A percentile compares a stretch with the other conserved stretches of the same genome.
Conservation (phyloP, 495 filamentous ascomycete genomes). For the Neurospora intermedia region DNA sequence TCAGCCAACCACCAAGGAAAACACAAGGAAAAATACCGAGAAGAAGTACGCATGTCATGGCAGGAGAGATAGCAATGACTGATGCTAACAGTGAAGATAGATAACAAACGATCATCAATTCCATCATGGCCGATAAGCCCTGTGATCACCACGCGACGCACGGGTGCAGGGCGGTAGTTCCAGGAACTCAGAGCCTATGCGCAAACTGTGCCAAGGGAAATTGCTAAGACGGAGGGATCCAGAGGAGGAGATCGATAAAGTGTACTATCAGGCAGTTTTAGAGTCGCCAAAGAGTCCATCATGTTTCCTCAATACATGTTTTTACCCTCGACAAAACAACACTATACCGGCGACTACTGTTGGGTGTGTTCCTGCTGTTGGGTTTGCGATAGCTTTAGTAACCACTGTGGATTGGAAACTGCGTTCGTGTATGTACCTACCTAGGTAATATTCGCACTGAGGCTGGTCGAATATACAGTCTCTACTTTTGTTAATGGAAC, state of each 20-base stretch:
- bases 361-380: too few species aligned
- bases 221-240: background rate
- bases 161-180: constrained; percentile 7
- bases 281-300: background rate
- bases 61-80: background rate
- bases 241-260: too few species aligned
- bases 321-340: background rate
- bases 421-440: background rate
- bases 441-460: background rate
- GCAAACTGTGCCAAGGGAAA: constrained; percentile 6
- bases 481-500: too few species aligned
- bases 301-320: background rate
- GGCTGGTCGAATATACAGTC: background rate
- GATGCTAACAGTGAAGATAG: background rate
- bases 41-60: background rate
- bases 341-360: background rate
- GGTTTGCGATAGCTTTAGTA: too few species aligned
- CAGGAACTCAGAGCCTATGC: constrained; percentile 8
- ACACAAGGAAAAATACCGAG: too few species aligned
- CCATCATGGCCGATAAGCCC: constrained; percentile 14
- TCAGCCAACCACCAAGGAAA: background rate
- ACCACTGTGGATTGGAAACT: too few species aligned
- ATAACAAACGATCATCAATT: background rate
- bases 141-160: constrained; percentile 14
- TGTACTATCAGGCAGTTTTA: background rate